Base-by-base conservation (phyloP, 371 early-diverging fungal species). In the Mortierella sp. region DNA sequence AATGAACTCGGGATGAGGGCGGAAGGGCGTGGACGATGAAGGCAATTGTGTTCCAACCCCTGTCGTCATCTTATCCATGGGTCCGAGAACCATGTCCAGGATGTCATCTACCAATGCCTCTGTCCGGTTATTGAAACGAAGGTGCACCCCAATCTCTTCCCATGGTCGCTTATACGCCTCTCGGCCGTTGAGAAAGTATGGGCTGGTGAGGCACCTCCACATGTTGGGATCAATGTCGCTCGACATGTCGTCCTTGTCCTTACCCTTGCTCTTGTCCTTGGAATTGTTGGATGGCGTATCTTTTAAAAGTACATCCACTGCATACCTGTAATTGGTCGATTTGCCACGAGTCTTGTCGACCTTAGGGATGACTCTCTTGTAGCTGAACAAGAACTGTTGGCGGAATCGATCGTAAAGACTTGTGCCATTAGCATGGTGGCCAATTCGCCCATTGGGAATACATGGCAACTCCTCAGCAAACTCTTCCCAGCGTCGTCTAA, bases 1-100 rank as follows among this genome's bases (percentile, higher is more conserved):
- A 25, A 73, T 67, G 41, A 73, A 73, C 49, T 73, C 67, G 17
- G 73, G 73, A 29, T 71, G 71, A 2, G 60, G 60, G 19, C 71
- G 60, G 57, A 40, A 39, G n/a, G 54, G 39, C 25, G 17, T 44
- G 16, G 9, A 12, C 9, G 28, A 22, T 9, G 24, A 7, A 10
- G 29, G 19, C 25, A 43, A 43, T 1, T n/a, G 10, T 7, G 16
- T 2, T 29, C 27, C 25, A 3, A 13, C 7, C 25, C 8, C 37
- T 37, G 13, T 27, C 44, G 7, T 25, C 9, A 40, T 10, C 34
- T 34, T 34, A 4, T 34, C 34, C 34, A 49, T 14, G 61, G 56
- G 45, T 27, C 56, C 46, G 2, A 56, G 34, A 13, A 65, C 57
- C 8, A 54, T 16, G 34, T 65, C 62, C 44, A 65, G 21, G 31